A percentile compares a stretch with the other conserved stretches of the same genome.
phyloP scores from a whole-genome alignment of 108 stramenopile genomes.

The Stephanodiscus minutulus region DNA sequence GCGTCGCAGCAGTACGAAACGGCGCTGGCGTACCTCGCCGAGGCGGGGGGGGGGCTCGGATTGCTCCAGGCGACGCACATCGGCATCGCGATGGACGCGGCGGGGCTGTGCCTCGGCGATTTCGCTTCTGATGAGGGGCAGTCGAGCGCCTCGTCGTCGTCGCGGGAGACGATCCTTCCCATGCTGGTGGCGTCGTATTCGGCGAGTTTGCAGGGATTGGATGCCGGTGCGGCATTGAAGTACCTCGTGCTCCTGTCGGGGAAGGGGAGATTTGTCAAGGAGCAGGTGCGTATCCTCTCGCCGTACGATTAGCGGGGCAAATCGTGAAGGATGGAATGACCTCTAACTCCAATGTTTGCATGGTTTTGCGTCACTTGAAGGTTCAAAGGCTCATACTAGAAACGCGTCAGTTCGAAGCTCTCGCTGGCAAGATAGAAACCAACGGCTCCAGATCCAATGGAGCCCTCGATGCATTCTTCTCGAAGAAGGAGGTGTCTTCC shows the following conservation, averaged over 20 bases:
- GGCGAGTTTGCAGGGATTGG: slow-evolving; percentile 46
- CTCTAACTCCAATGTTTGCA: background rate
- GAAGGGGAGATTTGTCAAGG: slow-evolving; percentile 34
- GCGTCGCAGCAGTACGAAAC: slow-evolving; percentile 75
- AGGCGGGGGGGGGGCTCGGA: slow-evolving; percentile 64
- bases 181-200: slow-evolving; percentile 48
- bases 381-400: slow-evolving; percentile 51
- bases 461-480: slow-evolving; percentile 64
- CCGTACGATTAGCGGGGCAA: background rate
- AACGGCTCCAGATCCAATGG: slow-evolving; percentile 52
- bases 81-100: slow-evolving; percentile 52
- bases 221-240: slow-evolving; percentile 46
- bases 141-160: background rate
- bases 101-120: slow-evolving; percentile 31
- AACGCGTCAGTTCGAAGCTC: slow-evolving; percentile 47
- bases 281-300: slow-evolving; percentile 26
- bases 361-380: background rate
- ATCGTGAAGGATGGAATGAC: background rate
- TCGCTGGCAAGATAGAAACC: slow-evolving; percentile 45
- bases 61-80: slow-evolving; percentile 77
- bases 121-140: slow-evolving; percentile 6
- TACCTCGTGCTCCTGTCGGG: slow-evolving; percentile 39
- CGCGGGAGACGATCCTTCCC: slow-evolving; percentile 18
- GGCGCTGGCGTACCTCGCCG: slow-evolving; percentile 66
- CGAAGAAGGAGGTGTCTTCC: slow-evolving; percentile 53